These are phyloP conservation scores for Phyllostachys edulis DNA, from an alignment of 176 grass and related monocot species.

Conservation along the genomic window DNA sequence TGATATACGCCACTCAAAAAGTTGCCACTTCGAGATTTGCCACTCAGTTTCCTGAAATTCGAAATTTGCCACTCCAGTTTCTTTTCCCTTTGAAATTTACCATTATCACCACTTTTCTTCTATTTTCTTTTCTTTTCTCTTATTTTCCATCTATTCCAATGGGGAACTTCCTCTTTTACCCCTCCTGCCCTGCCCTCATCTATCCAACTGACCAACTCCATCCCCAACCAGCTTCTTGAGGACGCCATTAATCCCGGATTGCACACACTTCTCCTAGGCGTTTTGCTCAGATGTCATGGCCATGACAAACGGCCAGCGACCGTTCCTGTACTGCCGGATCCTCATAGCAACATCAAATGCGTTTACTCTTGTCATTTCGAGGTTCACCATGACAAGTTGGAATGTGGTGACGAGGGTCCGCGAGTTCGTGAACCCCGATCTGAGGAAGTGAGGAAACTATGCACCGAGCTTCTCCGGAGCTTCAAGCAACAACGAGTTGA, in stretches of 20 bases:
- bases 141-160: too few relatives aligned
- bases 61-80: too few relatives aligned
- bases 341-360: slow-evolving; percentile 52
- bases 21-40: too few relatives aligned
- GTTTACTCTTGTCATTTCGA: too few relatives aligned
- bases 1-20: too few relatives aligned
- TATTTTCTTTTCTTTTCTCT: too few relatives aligned
- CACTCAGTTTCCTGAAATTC: too few relatives aligned
- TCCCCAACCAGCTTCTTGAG: slow-evolving; percentile 49
- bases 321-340: slow-evolving; percentile 50
- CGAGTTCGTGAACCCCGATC: slow-evolving; percentile 49
- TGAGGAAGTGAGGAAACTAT: slow-evolving; percentile 50
- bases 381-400: slow-evolving; percentile 62
- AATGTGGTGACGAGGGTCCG: slow-evolving; percentile 24
- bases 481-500: slow-evolving; percentile 59
- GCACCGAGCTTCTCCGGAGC: slow-evolving; percentile 71
- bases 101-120: too few relatives aligned
- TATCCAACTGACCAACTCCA: too few relatives aligned
- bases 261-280: slow-evolving; percentile 60
- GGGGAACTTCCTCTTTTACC: too few relatives aligned
- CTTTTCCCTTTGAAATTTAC: too few relatives aligned
- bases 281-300: slow-evolving; percentile 57
- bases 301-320: slow-evolving; percentile 61
- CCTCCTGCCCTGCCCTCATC: too few relatives aligned
- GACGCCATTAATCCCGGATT: slow-evolving; percentile 48